These are phyloP conservation scores for Akanthomyces lecanii DNA, from an alignment of 2,329 filamentous ascomycete species.

Conservation along the genomic window DNA sequence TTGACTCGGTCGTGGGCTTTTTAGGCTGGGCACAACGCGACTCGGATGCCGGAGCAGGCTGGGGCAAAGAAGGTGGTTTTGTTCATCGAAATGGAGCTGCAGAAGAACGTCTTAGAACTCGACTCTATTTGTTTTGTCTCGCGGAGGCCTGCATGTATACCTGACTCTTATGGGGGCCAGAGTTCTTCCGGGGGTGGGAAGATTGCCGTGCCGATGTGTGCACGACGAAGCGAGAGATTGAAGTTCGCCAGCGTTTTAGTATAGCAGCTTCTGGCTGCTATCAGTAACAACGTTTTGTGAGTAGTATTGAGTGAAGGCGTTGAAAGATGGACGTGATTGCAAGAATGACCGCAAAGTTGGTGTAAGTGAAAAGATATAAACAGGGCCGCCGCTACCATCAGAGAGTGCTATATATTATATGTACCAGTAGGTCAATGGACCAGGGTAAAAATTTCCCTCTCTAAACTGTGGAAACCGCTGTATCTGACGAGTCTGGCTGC, in stretches of 20 bases:
- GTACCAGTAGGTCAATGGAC: background rate
- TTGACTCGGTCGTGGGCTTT: background rate
- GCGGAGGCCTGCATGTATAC: conserved; percentile 1
- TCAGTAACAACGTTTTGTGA: too few species aligned
- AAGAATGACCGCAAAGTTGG: background rate
- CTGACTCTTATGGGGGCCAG: conserved; percentile 17
- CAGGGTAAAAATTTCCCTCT: background rate
- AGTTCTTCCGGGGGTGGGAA: conserved; percentile 18
- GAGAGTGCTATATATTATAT: background rate
- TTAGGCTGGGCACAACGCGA: background rate
- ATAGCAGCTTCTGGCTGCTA: conserved; percentile 10
- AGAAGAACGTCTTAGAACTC: background rate
- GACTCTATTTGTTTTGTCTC: background rate
- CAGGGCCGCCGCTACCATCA: too few species aligned
- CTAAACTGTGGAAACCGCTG: background rate
- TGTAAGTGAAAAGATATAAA: background rate
- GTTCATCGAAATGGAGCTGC: background rate
- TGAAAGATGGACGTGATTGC: background rate
- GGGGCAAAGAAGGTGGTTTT: background rate
- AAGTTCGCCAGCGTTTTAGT: conserved; percentile 17
- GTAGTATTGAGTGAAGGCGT: background rate
- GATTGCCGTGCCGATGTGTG: conserved; percentile 8
- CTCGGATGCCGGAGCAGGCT: background rate
- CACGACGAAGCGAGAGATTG: background rate
- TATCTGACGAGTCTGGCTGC: too few species aligned